Percentiles rank a stretch among this genome's conserved stretches.
Conservation (phyloP, 352 stramenopile genomes). For the Pythium coloratum region DNA sequence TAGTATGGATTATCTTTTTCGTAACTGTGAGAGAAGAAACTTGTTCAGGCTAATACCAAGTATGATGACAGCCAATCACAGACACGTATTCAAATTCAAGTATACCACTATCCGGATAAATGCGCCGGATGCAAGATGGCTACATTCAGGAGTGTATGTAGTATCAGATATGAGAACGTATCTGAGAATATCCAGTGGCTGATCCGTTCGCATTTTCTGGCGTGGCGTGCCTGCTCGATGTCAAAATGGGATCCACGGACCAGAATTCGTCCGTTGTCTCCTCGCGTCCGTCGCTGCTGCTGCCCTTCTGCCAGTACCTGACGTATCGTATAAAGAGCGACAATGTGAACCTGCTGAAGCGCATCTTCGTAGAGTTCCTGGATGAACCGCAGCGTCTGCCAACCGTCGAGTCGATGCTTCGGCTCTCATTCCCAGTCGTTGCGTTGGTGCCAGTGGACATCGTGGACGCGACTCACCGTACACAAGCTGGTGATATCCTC, state of each 20-base stretch:
- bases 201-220: conserved; percentile 3
- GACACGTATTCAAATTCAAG: background rate
- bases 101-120: conserved; percentile 10
- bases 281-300: conserved; percentile 8
- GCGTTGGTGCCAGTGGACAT: conserved; percentile 12
- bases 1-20: background rate
- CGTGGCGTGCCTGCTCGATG: background rate
- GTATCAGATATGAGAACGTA: background rate
- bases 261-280: background rate
- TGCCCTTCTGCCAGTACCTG: conserved; percentile 24
- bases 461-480: background rate
- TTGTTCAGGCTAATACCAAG: background rate
- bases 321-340: conserved; percentile 11
- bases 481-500: conserved; percentile 11
- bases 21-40: background rate
- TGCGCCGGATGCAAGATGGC: background rate
- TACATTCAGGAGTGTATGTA: background rate
- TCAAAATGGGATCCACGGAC: background rate
- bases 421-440: conserved; percentile 17
- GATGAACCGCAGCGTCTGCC: background rate
- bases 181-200: background rate
- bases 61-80: conserved; percentile 6
- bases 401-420: conserved; percentile 19
- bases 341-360: conserved; percentile 19
- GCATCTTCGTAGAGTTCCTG: conserved; percentile 11